phyloP scores from a whole-genome alignment of 2,329 filamentous ascomycete species.

The Coniochaeta sp. region DNA sequence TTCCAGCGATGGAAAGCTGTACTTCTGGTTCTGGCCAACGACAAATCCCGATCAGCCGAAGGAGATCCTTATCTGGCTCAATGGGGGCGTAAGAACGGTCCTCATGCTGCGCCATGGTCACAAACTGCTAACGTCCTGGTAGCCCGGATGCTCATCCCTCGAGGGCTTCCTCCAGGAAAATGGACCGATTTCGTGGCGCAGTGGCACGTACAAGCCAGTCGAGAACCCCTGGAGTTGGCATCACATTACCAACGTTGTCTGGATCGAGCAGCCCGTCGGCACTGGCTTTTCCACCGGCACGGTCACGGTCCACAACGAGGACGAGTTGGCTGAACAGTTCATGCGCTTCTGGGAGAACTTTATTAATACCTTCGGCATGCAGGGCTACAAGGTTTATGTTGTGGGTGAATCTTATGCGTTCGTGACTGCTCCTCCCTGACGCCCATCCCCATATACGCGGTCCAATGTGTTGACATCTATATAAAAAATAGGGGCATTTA shows the following conservation, averaged over 20 bases:
- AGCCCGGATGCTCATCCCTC: constrained; percentile 49
- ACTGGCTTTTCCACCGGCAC: constrained; percentile 61
- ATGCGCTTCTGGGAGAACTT: constrained; percentile 72
- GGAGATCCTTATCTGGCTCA: constrained; percentile 53
- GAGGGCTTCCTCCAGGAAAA: constrained; percentile 67
- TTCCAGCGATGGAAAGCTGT: constrained; percentile 39
- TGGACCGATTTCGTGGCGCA: constrained; percentile 61
- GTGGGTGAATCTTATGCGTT: constrained; percentile 59
- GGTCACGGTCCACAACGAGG: constrained; percentile 54
- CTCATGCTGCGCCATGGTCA: background rate
- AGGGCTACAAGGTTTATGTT: constrained; percentile 60
- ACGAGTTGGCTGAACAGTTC: constrained; percentile 60
- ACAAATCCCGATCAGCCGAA: constrained; percentile 37
- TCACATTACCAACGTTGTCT: constrained; percentile 67
- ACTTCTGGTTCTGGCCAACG: constrained; percentile 59
- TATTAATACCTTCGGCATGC: constrained; percentile 56
- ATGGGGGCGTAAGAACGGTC: constrained; percentile 30
- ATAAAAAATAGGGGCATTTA: constrained; percentile 50
- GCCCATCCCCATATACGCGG: background rate
- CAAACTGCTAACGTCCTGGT: background rate
- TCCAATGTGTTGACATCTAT: background rate
- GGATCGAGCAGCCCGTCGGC: constrained; percentile 57
- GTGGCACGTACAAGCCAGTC: constrained; percentile 56
- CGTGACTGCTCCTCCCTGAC: background rate
- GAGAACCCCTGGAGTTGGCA: constrained; percentile 63